Base-by-base conservation (phyloP, 371 early-diverging fungal genomes). In the Haplosporangium sp. region DNA sequence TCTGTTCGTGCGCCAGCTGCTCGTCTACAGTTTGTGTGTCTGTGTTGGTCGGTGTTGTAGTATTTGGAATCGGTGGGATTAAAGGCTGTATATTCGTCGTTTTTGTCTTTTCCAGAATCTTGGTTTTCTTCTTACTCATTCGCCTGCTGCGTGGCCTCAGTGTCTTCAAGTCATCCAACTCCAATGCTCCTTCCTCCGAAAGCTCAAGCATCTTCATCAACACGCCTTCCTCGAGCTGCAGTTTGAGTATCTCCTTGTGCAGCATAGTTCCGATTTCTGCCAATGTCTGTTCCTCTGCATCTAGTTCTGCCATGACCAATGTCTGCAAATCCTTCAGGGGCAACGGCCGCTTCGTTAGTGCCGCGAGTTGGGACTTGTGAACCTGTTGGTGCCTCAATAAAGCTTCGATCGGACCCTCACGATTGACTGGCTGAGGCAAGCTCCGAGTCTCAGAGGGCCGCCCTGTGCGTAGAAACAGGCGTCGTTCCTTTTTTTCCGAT, bases 211-310 rank as follows among this genome's bases (percentile, higher is more conserved):
- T 69, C n/a, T 65, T 69, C 45, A 67, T 29, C 43, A 76, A 36
- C 5, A 69, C 76, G 8, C 76, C 76, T n/a, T 76, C 76, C 36
- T 76, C 76, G 14, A 76, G 47, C 12, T 70, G 76, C 36, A 76
- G 52, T 21, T 76, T 76, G 18, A 76, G 48, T 5, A 62, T 43
- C 40, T 76, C 76, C 52, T 59, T 76, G 62, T 76, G 70, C 46
- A 76, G 14, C 23, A 20, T 36, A 3, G 43, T 50, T 7, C 53
- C 66, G 12, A 76, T 41, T 6, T 54, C 48, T 18, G n/a, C 50
- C 16, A 76, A 51, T 1, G 59, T 38, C 46, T 36, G 23, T 0
- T 60, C 55, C 41, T 76, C 76, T 8, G 57, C 45, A 6, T 69
- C 63, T 18, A 70, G 40, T 29, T 70, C 70, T 14, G 70, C 52